Evolutionary conservation across 192 early-diverging fungal genomes (phyloP).

Genomic region (Coemansia sp.): DNA sequence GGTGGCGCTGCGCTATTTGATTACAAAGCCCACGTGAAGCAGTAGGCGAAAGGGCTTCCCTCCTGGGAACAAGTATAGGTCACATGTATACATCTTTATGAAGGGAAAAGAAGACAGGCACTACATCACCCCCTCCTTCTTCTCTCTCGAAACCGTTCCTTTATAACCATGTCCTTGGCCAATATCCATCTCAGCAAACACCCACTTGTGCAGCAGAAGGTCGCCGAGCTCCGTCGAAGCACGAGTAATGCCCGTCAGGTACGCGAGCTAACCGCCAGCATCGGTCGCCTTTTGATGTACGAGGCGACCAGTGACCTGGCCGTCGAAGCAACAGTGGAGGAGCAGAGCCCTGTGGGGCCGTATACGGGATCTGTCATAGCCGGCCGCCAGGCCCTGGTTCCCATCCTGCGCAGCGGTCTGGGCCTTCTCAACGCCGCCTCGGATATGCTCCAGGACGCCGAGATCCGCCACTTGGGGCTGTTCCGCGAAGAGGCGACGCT

Average conservation of each 20-base stretch:
- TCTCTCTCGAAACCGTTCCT: background rate
- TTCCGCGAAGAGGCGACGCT: slow-evolving; percentile 75
- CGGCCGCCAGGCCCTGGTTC: slow-evolving; percentile 52
- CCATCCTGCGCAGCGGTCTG: slow-evolving; percentile 61
- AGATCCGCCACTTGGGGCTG: slow-evolving; percentile 71
- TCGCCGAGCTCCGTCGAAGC: slow-evolving; percentile 52
- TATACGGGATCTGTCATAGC: slow-evolving; percentile 42
- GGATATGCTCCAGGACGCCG: slow-evolving; percentile 61
- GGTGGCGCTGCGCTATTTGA: slow-evolving; percentile 20
- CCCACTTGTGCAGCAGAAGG: slow-evolving; percentile 55
- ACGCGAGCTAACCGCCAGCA: slow-evolving; percentile 52
- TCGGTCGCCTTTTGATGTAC: slow-evolving; percentile 56
- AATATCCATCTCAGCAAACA: slow-evolving; percentile 49
- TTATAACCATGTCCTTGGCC: background rate
- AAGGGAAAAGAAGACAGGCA: too few relatives aligned
- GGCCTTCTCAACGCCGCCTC: slow-evolving; percentile 53
- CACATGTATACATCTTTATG: too few relatives aligned
- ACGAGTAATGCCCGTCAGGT: slow-evolving; percentile 44
- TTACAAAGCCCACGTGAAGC: too few relatives aligned
- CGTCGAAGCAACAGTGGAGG: slow-evolving; percentile 9
- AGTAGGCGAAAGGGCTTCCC: too few relatives aligned
- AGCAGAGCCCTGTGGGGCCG: slow-evolving; percentile 47
- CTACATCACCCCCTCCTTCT: too few relatives aligned
- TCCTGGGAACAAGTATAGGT: too few relatives aligned
- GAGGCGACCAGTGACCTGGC: slow-evolving; percentile 53